A percentile compares a stretch with the other conserved stretches of the same genome.
Conservation (phyloP, 345 rosid genomes). For the Eucalyptus virginea region DNA sequence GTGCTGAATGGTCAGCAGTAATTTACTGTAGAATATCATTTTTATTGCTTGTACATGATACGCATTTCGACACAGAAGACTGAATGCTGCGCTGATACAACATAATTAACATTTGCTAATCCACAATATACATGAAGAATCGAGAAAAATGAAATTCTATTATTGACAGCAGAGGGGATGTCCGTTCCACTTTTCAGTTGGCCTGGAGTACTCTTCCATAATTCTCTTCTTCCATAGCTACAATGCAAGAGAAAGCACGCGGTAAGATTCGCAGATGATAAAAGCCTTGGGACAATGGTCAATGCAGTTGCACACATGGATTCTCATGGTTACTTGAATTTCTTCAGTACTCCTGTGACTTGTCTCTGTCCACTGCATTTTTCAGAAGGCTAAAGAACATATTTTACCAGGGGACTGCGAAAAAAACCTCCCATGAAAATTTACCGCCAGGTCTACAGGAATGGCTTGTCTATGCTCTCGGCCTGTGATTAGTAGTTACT, state of each 20-base stretch:
- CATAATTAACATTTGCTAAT: neutral
- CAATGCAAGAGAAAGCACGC: neutral
- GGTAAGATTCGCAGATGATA: neutral
- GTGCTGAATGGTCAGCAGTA: neutral
- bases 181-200: conserved; percentile 17
- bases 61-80: neutral
- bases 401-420: neutral
- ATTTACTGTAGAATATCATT: neutral
- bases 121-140: neutral
- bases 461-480: neutral
- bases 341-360: neutral
- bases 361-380: neutral
- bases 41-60: neutral
- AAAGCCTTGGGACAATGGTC: neutral
- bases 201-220: conserved; percentile 54
- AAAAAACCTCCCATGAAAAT: neutral
- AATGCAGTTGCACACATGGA: neutral
- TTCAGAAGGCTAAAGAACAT: neutral
- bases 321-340: neutral
- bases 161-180: neutral
- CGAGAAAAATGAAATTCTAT: neutral
- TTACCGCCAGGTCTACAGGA: neutral
- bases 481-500: neutral
- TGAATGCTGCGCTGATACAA: neutral
- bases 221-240: conserved; percentile 44